These are phyloP conservation scores for Fragilariopsis cylindrus DNA, from an alignment of 108 stramenopile genomes.

Conservation along the genomic window DNA sequence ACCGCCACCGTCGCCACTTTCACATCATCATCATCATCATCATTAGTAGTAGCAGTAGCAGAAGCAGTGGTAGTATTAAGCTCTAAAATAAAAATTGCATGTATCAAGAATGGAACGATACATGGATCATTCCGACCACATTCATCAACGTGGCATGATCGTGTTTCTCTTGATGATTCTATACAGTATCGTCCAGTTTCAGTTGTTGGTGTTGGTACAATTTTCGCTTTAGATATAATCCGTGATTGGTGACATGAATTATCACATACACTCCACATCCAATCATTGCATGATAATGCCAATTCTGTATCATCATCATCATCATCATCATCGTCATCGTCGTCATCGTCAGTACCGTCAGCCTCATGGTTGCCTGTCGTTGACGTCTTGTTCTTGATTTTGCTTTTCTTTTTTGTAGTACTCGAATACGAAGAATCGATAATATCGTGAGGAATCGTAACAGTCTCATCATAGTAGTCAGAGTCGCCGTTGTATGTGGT, in stretches of 20 bases:
- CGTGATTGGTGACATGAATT: conserved; percentile 64
- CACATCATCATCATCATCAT: conserved; percentile 16
- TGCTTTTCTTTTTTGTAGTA: not conserved
- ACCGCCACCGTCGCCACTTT: not conserved
- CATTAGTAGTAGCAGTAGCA: too few species aligned
- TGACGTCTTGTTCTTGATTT: not conserved
- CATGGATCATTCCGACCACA: conserved; percentile 78
- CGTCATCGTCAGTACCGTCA: too few species aligned
- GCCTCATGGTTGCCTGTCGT: too few species aligned
- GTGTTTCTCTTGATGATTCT: conserved; percentile 47
- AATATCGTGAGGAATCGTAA: conserved; percentile 23
- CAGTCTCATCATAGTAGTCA: not conserved
- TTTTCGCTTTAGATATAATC: conserved; percentile 1
- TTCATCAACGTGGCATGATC: conserved; percentile 68
- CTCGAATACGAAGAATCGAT: not conserved
- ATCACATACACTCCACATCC: conserved; percentile 74
- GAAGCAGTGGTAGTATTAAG: too few species aligned
- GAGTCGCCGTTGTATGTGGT: too few species aligned
- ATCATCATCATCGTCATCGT: not conserved
- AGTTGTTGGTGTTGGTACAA: conserved; percentile 8
- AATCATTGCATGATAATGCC: conserved; percentile 2
- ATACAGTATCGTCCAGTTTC: conserved; percentile 57
- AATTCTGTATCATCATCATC: conserved; percentile 3
- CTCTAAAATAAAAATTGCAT: conserved; percentile 64
- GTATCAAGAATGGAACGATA: conserved; percentile 68